These are phyloP conservation scores for Penicillium argentinense DNA, from an alignment of 495 filamentous ascomycete genomes.

Conservation along the genomic window DNA sequence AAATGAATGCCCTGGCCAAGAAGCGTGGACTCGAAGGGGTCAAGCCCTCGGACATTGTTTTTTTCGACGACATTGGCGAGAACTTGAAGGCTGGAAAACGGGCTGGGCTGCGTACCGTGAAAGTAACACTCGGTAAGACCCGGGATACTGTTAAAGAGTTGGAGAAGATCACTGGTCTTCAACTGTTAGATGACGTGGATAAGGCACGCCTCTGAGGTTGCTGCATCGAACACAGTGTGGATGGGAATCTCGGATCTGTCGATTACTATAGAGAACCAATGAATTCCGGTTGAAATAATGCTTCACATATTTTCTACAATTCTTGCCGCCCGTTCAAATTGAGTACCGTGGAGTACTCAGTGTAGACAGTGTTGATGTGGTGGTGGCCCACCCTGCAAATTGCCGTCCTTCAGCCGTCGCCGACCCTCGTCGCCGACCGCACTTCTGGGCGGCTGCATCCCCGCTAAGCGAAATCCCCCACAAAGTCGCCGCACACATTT, in stretches of 20 bases:
- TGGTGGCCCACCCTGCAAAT: background rate
- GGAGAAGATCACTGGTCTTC: slow-evolving; percentile 58
- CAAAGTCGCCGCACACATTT: slow-evolving; percentile 43
- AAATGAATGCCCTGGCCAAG: slow-evolving; percentile 60
- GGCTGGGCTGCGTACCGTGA: slow-evolving; percentile 78
- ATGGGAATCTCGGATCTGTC: too few species aligned
- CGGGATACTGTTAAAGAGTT: slow-evolving; percentile 73
- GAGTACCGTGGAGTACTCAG: too few species aligned
- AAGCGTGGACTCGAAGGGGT: slow-evolving; percentile 55
- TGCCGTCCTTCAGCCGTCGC: slow-evolving; percentile 4
- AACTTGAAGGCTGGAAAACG: slow-evolving; percentile 81
- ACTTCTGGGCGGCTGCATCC: slow-evolving; percentile 42
- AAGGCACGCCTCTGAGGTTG: slow-evolving; percentile 42
- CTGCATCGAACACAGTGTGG: too few species aligned
- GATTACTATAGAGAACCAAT: too few species aligned
- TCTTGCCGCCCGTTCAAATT: too few species aligned
- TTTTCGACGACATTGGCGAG: slow-evolving; percentile 94
- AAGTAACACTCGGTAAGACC: slow-evolving; percentile 74
- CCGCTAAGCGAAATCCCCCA: slow-evolving; percentile 50
- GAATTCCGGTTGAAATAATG: too few species aligned
- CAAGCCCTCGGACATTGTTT: slow-evolving; percentile 68
- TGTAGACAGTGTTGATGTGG: too few species aligned
- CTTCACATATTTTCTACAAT: too few species aligned
- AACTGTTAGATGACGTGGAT: slow-evolving; percentile 47
- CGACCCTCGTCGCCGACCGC: slow-evolving; percentile 43